Evolutionary conservation across 495 filamentous ascomycete genomes (phyloP), one percentile per base, ranked within the genome.

Genomic region (Extremus antarcticus): DNA sequence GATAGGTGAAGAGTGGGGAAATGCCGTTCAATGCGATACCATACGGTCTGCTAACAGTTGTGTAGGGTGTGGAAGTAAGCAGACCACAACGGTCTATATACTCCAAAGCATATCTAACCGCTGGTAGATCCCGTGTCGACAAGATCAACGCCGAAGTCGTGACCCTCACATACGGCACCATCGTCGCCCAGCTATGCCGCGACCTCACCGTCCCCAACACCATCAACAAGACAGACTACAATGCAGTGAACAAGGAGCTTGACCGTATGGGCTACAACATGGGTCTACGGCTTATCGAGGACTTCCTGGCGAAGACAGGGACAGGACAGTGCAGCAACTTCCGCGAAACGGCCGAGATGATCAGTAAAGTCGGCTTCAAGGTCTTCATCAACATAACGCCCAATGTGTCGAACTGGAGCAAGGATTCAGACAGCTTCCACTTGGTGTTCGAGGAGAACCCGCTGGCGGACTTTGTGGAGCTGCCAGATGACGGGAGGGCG

Each of bases 251-350:
- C 73, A 88, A 88, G 71, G 92, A 98, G 67, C 75, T 98, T 45
- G 92, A 98, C 66, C 94, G 89, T 72, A 98, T 98, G 92, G 92
- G 92, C 38, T 95, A 97, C 75, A 96, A 95, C 62, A 97, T 98
- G 55, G 92, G 92, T 8, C 78, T 97, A 69, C 86, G 92, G 23
- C 74, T 98, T 61, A 95, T 98, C 67, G 92, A 98, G 63, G 92
- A 98, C 68, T 98, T 95, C 68, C 82, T 98, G 39, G 92, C 92
- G 58, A 96, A 95, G 70, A 88, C 88, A 13, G 88, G 85, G 57
- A 85, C 85, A 16, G 87, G 88, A 64, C 79, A 89, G 54, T 98
- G 92, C 71, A 78, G 83, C 56, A 96, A 92, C 69, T 95, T 98
- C 63, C 77, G 84, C 54, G 92, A 98, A 67, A 96, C 92, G 17